phyloP scores from a whole-genome alignment of 2,329 filamentous ascomycete genomes.

The Trichoderma sp. region DNA sequence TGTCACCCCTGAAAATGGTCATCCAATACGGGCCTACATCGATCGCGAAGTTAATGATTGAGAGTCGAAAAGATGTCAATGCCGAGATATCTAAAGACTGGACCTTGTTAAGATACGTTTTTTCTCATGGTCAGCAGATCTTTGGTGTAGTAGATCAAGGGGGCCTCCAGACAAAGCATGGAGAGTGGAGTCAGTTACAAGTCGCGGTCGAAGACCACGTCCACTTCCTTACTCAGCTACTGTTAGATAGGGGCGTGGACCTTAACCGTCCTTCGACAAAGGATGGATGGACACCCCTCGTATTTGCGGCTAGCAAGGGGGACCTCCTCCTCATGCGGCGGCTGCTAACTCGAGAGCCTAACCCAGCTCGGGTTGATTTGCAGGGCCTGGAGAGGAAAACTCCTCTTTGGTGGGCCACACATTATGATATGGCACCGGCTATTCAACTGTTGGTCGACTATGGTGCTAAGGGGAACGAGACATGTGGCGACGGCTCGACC shows the following conservation, averaged over 20 bases:
- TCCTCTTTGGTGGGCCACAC: background rate
- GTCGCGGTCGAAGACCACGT: background rate
- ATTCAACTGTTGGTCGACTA: background rate
- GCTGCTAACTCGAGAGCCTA: background rate
- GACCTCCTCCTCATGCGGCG: background rate
- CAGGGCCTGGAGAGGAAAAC: background rate
- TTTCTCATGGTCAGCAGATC: background rate
- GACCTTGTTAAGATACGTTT: background rate
- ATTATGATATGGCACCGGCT: background rate
- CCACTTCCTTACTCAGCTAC: background rate
- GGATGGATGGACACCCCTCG: background rate
- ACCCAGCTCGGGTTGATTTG: background rate
- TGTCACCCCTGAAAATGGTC: background rate
- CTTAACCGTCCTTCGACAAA: background rate
- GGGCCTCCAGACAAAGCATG: background rate
- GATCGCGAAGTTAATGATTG: background rate
- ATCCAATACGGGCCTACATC: background rate
- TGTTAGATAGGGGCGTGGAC: background rate
- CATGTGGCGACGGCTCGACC: background rate
- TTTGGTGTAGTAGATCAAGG: background rate
- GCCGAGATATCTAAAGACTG: background rate
- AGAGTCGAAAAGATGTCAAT: background rate
- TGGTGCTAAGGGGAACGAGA: background rate
- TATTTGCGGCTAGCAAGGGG: background rate
- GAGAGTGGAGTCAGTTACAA: background rate